These are phyloP conservation scores for Aurifilum marmelostoma DNA, from an alignment of 2,329 filamentous ascomycete genomes.

Conservation along the genomic window DNA sequence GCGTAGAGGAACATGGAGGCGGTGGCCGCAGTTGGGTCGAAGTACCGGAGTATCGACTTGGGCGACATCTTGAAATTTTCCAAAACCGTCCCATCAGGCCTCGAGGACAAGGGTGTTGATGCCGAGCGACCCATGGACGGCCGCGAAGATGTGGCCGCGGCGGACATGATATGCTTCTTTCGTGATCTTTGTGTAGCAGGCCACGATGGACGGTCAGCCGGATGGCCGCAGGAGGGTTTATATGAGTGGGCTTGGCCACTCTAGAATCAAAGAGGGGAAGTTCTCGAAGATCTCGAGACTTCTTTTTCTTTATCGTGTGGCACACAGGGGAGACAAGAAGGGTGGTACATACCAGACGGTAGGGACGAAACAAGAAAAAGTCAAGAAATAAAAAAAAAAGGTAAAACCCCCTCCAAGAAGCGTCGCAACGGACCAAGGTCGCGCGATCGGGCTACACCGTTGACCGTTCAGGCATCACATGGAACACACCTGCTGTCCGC, in stretches of 20 bases:
- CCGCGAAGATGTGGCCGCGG: constrained; percentile 61
- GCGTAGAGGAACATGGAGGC: constrained; percentile 89
- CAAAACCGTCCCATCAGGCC: constrained; percentile 48
- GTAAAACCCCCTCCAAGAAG: constrained; percentile 37
- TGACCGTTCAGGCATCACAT: constrained; percentile 48
- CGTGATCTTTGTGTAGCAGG: constrained; percentile 31
- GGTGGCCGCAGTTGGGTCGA: constrained; percentile 89
- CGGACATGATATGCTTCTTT: constrained; percentile 43
- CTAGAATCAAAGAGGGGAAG: constrained; percentile 14
- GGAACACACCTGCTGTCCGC: constrained; percentile 45
- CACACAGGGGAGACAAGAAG: constrained; percentile 28
- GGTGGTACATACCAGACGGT: constrained; percentile 46
- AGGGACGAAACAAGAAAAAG: constrained; percentile 31
- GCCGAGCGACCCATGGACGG: constrained; percentile 62
- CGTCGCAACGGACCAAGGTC: constrained; percentile 44
- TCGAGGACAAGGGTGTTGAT: constrained; percentile 54
- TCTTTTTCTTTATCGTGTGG: constrained; percentile 21
- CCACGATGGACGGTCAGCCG: constrained; percentile 34
- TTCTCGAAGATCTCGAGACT: constrained; percentile 30
- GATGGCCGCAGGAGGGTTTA: constrained; percentile 30
- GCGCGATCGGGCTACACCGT: constrained; percentile 46
- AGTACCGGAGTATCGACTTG: constrained; percentile 57
- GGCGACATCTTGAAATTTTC: constrained; percentile 59
- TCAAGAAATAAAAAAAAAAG: background rate
- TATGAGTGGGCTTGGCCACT: constrained; percentile 31